Percentiles rank a stretch among this genome's conserved stretches.
Conservation (phyloP, 2,329 filamentous ascomycete species). For the Trichophyton verrucosum region DNA sequence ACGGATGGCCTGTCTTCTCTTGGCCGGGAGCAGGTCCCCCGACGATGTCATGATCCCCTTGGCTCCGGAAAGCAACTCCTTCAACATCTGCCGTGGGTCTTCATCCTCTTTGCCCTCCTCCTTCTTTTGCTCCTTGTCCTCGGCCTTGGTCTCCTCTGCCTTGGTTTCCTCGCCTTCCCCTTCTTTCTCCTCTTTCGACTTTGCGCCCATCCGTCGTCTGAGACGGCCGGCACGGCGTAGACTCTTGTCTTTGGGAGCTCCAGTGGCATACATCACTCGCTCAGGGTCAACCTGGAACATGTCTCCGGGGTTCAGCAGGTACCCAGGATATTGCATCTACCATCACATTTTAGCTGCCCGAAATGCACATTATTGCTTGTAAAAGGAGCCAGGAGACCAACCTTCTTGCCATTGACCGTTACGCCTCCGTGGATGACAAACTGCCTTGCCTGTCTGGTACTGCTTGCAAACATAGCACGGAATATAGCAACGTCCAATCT, state of each 20-base stretch:
- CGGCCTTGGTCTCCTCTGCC: slow-evolving; percentile 14
- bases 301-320: slow-evolving; percentile 90
- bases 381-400: slow-evolving; percentile 23
- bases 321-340: slow-evolving; percentile 84
- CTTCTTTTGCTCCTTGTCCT: slow-evolving; percentile 21
- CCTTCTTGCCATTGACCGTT: slow-evolving; percentile 93
- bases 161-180: slow-evolving; percentile 15
- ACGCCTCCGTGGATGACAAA: slow-evolving; percentile 89
- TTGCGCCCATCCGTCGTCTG: slow-evolving; percentile 13
- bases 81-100: slow-evolving; percentile 38
- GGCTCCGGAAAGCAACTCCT: slow-evolving; percentile 44
- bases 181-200: slow-evolving; percentile 11
- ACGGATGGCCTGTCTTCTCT: slow-evolving; percentile 64
- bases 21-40: slow-evolving; percentile 46
- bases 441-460: slow-evolving; percentile 80
- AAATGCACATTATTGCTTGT: too few relatives aligned
- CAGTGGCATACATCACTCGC: slow-evolving; percentile 77
- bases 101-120: slow-evolving; percentile 15
- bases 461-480: slow-evolving; percentile 85
- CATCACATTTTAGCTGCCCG: neutral
- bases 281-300: slow-evolving; percentile 94
- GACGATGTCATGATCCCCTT: slow-evolving; percentile 47
- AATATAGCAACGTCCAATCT: slow-evolving; percentile 91
- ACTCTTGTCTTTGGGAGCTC: slow-evolving; percentile 49
- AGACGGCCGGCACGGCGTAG: slow-evolving; percentile 30